These are phyloP conservation scores for Chrysopogon serrulatus DNA, from an alignment of 176 grass and related monocot species.

Conservation along the genomic window DNA sequence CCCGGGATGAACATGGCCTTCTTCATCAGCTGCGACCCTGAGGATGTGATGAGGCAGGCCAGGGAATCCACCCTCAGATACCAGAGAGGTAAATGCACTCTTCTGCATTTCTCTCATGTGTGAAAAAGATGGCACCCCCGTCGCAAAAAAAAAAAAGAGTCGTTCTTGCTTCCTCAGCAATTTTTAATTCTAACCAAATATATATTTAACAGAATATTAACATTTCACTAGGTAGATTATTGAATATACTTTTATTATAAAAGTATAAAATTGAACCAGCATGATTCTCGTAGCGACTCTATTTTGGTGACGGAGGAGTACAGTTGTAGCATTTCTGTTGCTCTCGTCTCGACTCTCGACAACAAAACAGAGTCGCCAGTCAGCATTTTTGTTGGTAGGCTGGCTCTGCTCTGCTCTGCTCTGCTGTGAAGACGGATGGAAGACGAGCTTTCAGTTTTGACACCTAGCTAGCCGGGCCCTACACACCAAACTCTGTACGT, in stretches of 20 bases:
- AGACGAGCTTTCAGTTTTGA: background rate
- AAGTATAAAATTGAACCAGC: too few relatives aligned
- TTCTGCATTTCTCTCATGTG: background rate
- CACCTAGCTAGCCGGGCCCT: too few relatives aligned
- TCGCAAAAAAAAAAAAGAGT: too few relatives aligned
- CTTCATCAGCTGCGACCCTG: conserved; percentile 72
- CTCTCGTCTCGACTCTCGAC: background rate
- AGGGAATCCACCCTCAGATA: conserved; percentile 67
- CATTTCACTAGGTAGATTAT: too few relatives aligned
- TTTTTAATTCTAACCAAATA: too few relatives aligned
- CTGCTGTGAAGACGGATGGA: background rate
- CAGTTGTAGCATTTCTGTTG: too few relatives aligned
- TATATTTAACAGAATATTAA: too few relatives aligned
- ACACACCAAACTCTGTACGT: background rate
- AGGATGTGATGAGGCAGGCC: conserved; percentile 67
- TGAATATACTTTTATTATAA: too few relatives aligned
- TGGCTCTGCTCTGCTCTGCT: background rate
- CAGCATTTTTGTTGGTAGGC: background rate
- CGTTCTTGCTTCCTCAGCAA: too few relatives aligned
- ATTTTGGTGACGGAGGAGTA: too few relatives aligned
- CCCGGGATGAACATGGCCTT: conserved; percentile 65
- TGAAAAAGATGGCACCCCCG: too few relatives aligned
- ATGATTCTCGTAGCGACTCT: too few relatives aligned
- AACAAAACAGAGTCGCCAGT: background rate
- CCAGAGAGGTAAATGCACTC: conserved; percentile 41